Evolutionary conservation across 164 flowering plant species (phyloP).

Genomic region (Nelumbo lutea): DNA sequence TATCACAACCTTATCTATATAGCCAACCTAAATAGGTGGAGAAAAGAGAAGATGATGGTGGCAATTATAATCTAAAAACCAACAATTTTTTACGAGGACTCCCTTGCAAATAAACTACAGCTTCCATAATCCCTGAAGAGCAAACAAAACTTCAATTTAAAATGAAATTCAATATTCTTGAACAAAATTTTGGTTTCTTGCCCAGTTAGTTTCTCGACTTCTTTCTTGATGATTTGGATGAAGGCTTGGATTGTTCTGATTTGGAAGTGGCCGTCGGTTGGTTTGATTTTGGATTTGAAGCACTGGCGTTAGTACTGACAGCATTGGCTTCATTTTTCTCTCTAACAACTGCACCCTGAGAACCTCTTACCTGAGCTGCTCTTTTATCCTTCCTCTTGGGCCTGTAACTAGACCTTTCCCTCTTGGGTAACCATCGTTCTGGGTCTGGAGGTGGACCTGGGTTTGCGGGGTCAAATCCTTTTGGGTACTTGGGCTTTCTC

Average conservation of each 20-base stretch:
- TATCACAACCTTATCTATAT: too few species aligned
- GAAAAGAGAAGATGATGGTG: too few species aligned
- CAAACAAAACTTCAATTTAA: neutral
- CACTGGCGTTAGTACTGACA: slow-evolving; percentile 19
- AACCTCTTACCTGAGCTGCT: slow-evolving; percentile 87
- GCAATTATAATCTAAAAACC: too few species aligned
- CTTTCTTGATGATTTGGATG: slow-evolving; percentile 67
- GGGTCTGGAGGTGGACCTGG: slow-evolving; percentile 99
- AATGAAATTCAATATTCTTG: neutral
- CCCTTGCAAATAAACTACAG: neutral
- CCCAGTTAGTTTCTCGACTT: slow-evolving; percentile 57
- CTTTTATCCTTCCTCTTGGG: slow-evolving; percentile 96
- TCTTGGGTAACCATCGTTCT: slow-evolving; percentile 91
- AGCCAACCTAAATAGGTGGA: too few species aligned
- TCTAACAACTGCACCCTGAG: slow-evolving; percentile 87
- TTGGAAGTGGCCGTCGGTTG: slow-evolving; percentile 35
- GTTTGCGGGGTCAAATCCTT: slow-evolving; percentile 89
- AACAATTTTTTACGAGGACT: too few species aligned
- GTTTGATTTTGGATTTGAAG: slow-evolving; percentile 38
- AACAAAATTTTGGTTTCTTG: slow-evolving; percentile 1
- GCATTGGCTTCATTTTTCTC: slow-evolving; percentile 55
- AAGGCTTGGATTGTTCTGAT: slow-evolving; percentile 45
- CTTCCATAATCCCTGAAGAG: neutral
- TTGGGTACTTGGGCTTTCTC: slow-evolving; percentile 94
- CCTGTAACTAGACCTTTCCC: slow-evolving; percentile 88